Evolutionary conservation across 345 rosid species (phyloP).

Genomic region (Salix arbutifolia): DNA sequence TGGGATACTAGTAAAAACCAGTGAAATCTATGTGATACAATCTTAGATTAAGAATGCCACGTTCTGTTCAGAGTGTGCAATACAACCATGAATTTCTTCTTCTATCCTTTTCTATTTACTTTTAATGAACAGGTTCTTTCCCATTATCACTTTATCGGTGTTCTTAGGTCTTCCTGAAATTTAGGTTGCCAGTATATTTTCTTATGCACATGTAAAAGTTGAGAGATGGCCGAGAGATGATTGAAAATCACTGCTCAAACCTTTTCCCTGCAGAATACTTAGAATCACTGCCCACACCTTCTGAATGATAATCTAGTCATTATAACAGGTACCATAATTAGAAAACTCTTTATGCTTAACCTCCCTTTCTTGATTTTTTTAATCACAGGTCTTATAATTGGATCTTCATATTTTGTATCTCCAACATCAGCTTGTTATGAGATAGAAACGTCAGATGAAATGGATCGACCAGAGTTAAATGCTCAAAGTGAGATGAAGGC

Average conservation of each 20-base stretch:
- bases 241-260: background rate
- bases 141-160: background rate
- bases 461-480: conserved; percentile 62
- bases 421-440: conserved; percentile 59
- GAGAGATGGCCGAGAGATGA: background rate
- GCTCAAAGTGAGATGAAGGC: conserved; percentile 50
- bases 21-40: background rate
- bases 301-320: background rate
- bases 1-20: background rate
- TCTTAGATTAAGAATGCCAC: background rate
- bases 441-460: conserved; percentile 53
- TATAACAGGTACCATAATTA: background rate
- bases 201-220: too few relatives aligned
- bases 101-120: background rate
- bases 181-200: too few relatives aligned
- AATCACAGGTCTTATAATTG: conserved; percentile 52
- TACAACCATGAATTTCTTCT: background rate
- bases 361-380: conserved; percentile 15
- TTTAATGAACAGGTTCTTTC: background rate
- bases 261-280: background rate
- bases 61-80: background rate
- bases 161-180: too few relatives aligned
- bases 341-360: background rate
- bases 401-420: conserved; percentile 60
- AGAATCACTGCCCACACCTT: too few relatives aligned